A percentile compares a stretch with the other conserved stretches of the same genome.
Conservation (phyloP, 2,329 filamentous ascomycete genomes). For the Phaeosphaeriaceae sp. region DNA sequence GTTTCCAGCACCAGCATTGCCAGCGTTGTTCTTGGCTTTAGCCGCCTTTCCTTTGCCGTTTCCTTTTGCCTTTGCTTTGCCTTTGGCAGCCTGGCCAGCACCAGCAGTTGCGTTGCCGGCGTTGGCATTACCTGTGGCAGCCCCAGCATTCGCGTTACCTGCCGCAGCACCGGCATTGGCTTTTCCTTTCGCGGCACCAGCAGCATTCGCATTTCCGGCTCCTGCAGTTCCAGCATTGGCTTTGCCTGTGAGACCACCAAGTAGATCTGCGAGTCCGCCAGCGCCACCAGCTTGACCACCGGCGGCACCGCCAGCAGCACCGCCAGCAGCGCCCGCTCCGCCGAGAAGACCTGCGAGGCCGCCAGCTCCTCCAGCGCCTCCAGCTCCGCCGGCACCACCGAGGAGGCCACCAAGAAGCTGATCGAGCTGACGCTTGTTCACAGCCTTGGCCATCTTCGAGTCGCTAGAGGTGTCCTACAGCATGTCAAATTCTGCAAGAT, state of each 20-base stretch:
- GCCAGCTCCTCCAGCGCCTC: conserved; percentile 15
- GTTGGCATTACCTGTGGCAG: not conserved
- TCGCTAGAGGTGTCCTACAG: conserved; percentile 22
- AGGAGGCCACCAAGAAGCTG: conserved; percentile 27
- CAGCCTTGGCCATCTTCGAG: conserved; percentile 22
- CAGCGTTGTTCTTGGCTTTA: not conserved
- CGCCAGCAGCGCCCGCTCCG: conserved; percentile 6
- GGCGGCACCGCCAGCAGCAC: not conserved
- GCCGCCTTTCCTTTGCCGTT: not conserved
- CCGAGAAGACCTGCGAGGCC: conserved; percentile 15
- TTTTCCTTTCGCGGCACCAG: not conserved
- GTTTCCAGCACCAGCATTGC: not conserved
- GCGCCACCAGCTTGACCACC: conserved; percentile 4
- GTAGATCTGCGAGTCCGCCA: conserved; percentile 7
- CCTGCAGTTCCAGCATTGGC: not conserved
- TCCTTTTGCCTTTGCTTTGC: not conserved
- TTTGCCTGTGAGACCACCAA: conserved; percentile 6
- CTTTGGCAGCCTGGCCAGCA: not conserved
- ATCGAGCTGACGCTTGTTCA: conserved; percentile 36
- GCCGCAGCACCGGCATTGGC: not conserved
- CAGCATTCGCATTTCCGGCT: conserved; percentile 7
- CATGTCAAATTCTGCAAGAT: not conserved
- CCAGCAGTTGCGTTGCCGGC: not conserved
- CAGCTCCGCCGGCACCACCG: conserved; percentile 19
- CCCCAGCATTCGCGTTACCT: not conserved